phyloP scores from a whole-genome alignment of 352 stramenopile genomes.

The Pseudoperonospora humuli region DNA sequence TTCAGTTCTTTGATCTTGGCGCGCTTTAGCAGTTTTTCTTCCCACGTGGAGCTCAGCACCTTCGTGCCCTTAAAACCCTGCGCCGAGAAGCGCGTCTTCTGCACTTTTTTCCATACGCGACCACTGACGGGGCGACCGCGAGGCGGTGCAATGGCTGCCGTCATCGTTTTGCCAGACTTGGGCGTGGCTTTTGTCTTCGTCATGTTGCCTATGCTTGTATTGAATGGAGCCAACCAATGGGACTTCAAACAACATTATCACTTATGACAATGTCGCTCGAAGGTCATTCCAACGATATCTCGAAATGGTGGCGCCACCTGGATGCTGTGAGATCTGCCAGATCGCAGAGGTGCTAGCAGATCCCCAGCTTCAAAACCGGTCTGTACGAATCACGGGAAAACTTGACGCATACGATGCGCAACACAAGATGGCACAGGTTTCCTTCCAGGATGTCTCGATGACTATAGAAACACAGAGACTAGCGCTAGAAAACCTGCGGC shows the following conservation, averaged over 20 bases:
- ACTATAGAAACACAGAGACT: slow-evolving; percentile 62
- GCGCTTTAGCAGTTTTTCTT: slow-evolving; percentile 77
- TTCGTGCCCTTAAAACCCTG: slow-evolving; percentile 70
- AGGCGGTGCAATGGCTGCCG: slow-evolving; percentile 20
- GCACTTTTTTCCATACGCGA: slow-evolving; percentile 76
- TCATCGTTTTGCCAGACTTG: slow-evolving; percentile 8
- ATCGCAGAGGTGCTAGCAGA: slow-evolving; percentile 70
- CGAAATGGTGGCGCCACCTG: slow-evolving; percentile 18
- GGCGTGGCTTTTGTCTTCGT: slow-evolving; percentile 12
- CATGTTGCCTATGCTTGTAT: slow-evolving; percentile 19
- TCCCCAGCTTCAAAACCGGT: slow-evolving; percentile 56
- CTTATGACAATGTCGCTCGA: slow-evolving; percentile 1
- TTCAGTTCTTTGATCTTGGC: slow-evolving; percentile 79
- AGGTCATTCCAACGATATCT: not conserved
- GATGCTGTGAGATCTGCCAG: slow-evolving; percentile 64
- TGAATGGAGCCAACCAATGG: slow-evolving; percentile 19
- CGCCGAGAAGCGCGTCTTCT: slow-evolving; percentile 72
- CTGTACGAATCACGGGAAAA: slow-evolving; percentile 66
- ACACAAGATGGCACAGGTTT: slow-evolving; percentile 33
- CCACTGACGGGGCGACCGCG: slow-evolving; percentile 66
- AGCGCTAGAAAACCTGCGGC: slow-evolving; percentile 36
- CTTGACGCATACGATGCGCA: slow-evolving; percentile 61
- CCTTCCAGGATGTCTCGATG: slow-evolving; percentile 58
- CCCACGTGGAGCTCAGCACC: slow-evolving; percentile 82
- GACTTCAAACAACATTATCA: not conserved